Percentiles rank a stretch among this genome's conserved stretches.
Conservation (phyloP, 2,329 filamentous ascomycete species). For the Verticillium nubilum region DNA sequence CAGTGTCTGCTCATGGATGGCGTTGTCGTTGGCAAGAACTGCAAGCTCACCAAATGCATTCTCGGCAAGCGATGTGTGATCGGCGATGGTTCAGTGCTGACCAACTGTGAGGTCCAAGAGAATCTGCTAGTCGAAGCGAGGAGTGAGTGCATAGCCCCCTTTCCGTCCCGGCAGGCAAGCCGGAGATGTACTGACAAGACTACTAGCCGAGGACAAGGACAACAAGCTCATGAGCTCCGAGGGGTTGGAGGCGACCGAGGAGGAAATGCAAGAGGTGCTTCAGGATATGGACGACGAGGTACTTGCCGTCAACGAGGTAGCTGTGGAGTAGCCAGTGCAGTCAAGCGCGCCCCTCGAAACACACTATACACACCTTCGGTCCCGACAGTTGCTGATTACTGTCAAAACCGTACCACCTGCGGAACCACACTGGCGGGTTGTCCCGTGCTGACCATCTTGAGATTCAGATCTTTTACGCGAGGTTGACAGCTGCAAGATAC, state of each 20-base stretch:
- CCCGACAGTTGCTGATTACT: not conserved
- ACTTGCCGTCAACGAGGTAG: slow-evolving; percentile 16
- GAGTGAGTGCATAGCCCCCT: slow-evolving; percentile 39
- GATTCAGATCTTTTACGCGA: not conserved
- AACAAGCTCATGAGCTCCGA: slow-evolving; percentile 64
- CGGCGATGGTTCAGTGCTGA: slow-evolving; percentile 75
- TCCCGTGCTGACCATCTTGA: not conserved
- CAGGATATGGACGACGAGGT: slow-evolving; percentile 36
- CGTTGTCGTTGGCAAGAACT: slow-evolving; percentile 76
- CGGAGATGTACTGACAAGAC: slow-evolving; percentile 4
- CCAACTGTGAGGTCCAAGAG: slow-evolving; percentile 89
- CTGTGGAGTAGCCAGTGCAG: not conserved
- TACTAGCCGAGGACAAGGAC: slow-evolving; percentile 59
- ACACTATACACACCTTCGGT: not conserved
- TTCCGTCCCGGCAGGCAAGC: not conserved
- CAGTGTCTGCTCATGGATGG: slow-evolving; percentile 92
- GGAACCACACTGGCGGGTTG: not conserved
- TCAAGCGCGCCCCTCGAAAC: not conserved
- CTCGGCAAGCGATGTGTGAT: slow-evolving; percentile 76
- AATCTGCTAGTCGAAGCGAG: slow-evolving; percentile 79
- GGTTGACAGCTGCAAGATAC: not conserved
- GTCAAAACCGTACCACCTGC: not conserved
- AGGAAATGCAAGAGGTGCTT: slow-evolving; percentile 52
- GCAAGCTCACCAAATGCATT: slow-evolving; percentile 82
- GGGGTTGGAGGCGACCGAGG: slow-evolving; percentile 58